These are phyloP conservation scores for Pythium sp. DNA, from an alignment of 352 stramenopile genomes.

Conservation along the genomic window DNA sequence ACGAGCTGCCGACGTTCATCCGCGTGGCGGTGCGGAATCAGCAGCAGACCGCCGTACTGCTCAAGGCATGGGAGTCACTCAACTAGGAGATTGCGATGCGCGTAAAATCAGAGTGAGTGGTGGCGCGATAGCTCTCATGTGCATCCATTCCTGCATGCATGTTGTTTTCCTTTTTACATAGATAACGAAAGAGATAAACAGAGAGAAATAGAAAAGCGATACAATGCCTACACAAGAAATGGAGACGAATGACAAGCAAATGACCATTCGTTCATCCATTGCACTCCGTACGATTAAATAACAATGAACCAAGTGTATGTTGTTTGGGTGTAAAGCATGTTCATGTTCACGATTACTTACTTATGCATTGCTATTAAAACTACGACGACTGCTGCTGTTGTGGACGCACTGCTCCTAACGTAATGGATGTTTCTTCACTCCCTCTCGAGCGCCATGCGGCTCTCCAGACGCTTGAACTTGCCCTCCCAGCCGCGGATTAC, in stretches of 20 bases:
- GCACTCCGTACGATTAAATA: no score
- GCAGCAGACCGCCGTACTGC: conserved; percentile 64
- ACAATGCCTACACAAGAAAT: neutral
- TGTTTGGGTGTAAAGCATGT: neutral
- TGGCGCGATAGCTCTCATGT: neutral
- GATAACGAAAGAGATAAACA: neutral
- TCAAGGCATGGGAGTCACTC: conserved; percentile 73
- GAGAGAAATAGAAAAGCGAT: conserved; percentile 1
- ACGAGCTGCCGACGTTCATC: conserved; percentile 84
- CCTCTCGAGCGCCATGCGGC: conserved; percentile 56
- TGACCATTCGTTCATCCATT: no score
- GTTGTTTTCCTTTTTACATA: neutral
- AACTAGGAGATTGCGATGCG: conserved; percentile 22
- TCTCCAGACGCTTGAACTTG: conserved; percentile 80
- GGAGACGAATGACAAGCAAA: neutral
- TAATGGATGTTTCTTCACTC: conserved; percentile 22
- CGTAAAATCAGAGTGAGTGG: neutral
- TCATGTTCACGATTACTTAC: neutral
- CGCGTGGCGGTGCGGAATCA: conserved; percentile 80
- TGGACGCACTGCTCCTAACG: no score
- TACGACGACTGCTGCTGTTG: neutral
- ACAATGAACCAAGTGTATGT: neutral
- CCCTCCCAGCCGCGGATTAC: conserved; percentile 82
- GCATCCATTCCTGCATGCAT: neutral
- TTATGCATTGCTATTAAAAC: neutral